Percentiles rank a stretch among this genome's conserved stretches.
Evolutionary conservation across 2,329 filamentous ascomycete genomes (phyloP).

Genomic region (Epichloe festucae): DNA sequence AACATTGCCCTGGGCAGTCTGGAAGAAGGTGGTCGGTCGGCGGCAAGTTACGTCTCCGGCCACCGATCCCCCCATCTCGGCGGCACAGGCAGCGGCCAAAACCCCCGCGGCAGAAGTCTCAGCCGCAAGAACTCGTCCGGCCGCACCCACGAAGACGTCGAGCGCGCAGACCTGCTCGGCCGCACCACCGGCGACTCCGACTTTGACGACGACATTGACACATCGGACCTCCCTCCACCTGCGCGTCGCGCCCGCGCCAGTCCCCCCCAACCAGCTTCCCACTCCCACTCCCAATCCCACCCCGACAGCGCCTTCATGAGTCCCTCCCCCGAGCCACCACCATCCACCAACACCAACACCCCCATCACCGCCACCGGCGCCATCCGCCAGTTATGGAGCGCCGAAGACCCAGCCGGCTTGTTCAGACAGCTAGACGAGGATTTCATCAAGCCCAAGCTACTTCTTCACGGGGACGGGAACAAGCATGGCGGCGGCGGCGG

Average conservation of each 20-base stretch:
- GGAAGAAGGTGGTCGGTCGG: conserved; percentile 20
- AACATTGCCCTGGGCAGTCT: conserved; percentile 47
- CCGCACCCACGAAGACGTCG: conserved; percentile 31
- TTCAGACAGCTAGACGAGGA: conserved; percentile 92
- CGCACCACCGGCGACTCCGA: conserved; percentile 41
- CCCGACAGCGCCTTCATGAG: conserved; percentile 18
- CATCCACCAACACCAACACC: conserved; percentile 16
- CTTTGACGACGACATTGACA: conserved; percentile 51
- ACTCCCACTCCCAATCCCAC: background rate
- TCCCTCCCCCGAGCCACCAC: conserved; percentile 17
- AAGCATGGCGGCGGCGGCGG: conserved; percentile 11
- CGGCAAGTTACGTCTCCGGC: conserved; percentile 39
- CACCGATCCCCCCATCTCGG: conserved; percentile 32
- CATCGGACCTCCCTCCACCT: conserved; percentile 51
- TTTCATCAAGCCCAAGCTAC: conserved; percentile 82
- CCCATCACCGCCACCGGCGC: conserved; percentile 61
- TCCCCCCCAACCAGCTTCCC: conserved; percentile 14
- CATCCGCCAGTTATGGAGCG: conserved; percentile 67
- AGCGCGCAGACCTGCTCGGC: conserved; percentile 44
- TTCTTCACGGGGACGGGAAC: conserved; percentile 55
- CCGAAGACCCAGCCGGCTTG: conserved; percentile 78
- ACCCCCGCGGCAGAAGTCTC: conserved; percentile 35
- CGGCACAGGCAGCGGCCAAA: conserved; percentile 24
- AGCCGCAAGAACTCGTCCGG: conserved; percentile 38
- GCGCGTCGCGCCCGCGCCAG: conserved; percentile 28